These are phyloP conservation scores for Akanthomyces muscarius DNA, from an alignment of 2,329 filamentous ascomycete species.

Conservation along the genomic window DNA sequence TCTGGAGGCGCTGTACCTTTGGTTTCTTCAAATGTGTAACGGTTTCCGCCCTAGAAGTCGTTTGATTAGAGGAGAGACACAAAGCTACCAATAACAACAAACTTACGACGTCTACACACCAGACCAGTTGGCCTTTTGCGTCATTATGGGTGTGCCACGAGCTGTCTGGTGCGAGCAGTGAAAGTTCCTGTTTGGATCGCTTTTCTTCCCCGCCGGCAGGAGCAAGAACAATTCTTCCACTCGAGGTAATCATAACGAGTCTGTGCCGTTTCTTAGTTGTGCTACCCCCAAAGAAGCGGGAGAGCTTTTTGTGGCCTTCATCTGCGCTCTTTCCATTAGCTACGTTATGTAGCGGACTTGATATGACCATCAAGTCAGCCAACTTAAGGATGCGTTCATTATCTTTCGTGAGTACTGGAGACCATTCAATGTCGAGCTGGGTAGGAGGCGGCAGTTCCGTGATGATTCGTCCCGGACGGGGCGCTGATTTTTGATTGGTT, in stretches of 20 bases:
- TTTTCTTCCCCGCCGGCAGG: conserved; percentile 94
- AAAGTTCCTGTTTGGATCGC: conserved; percentile 87
- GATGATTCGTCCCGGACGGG: conserved; percentile 74
- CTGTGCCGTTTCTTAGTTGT: conserved; percentile 90
- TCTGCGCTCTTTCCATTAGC: conserved; percentile 67
- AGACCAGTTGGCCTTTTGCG: conserved; percentile 80
- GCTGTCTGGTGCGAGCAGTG: conserved; percentile 71
- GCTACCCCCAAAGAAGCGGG: conserved; percentile 87
- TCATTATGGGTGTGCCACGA: conserved; percentile 78
- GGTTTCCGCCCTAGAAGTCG: conserved; percentile 68
- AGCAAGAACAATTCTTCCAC: conserved; percentile 82
- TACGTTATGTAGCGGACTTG: conserved; percentile 71
- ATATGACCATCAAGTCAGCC: conserved; percentile 82
- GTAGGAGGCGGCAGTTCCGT: conserved; percentile 95
- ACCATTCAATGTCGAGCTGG: conserved; percentile 98
- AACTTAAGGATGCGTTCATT: conserved; percentile 95
- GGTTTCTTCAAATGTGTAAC: conserved; percentile 90
- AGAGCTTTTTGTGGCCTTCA: conserved; percentile 80
- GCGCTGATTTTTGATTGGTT: conserved; percentile 40
- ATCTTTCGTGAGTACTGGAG: conserved; percentile 81
- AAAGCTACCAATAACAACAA: neutral
- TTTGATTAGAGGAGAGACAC: conserved; percentile 24
- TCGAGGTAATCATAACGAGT: conserved; percentile 91
- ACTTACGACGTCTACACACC: conserved; percentile 91
- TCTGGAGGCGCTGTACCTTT: conserved; percentile 60